These are phyloP conservation scores for Tolypocladium guangdongense DNA, from an alignment of 2,329 filamentous ascomycete genomes.

Conservation along the genomic window DNA sequence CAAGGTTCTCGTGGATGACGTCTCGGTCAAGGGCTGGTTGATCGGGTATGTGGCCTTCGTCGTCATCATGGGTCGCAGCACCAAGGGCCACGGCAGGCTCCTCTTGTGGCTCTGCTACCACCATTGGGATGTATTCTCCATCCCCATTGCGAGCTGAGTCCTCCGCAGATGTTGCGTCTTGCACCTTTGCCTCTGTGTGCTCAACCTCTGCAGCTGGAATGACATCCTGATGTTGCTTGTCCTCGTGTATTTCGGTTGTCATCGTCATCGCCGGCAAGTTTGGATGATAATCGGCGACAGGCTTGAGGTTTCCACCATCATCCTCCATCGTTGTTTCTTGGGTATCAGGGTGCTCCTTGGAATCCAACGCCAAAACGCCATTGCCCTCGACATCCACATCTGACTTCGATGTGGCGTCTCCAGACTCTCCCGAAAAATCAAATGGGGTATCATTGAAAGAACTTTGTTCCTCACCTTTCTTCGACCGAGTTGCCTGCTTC, in stretches of 20 bases:
- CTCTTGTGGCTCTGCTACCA: background rate
- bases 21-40: background rate
- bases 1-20: background rate
- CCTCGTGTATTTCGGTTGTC: background rate
- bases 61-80: background rate
- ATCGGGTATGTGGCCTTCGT: background rate
- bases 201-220: background rate
- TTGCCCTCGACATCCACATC: constrained; percentile 12
- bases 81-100: background rate
- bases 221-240: background rate
- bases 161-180: background rate
- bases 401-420: constrained; percentile 15
- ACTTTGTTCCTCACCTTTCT: constrained; percentile 33
- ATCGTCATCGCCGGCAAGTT: background rate
- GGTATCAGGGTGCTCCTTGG: constrained; percentile 14
- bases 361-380: constrained; percentile 17
- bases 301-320: background rate
- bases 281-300: background rate
- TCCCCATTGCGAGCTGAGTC: background rate
- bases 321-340: constrained; percentile 6
- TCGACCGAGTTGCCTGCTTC: constrained; percentile 17
- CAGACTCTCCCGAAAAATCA: constrained; percentile 21
- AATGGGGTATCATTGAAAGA: constrained; percentile 26
- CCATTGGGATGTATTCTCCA: background rate
- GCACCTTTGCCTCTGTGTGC: background rate